Evolutionary conservation across 2,329 filamentous ascomycete genomes (phyloP).

Genomic region (Penicillium sp.): DNA sequence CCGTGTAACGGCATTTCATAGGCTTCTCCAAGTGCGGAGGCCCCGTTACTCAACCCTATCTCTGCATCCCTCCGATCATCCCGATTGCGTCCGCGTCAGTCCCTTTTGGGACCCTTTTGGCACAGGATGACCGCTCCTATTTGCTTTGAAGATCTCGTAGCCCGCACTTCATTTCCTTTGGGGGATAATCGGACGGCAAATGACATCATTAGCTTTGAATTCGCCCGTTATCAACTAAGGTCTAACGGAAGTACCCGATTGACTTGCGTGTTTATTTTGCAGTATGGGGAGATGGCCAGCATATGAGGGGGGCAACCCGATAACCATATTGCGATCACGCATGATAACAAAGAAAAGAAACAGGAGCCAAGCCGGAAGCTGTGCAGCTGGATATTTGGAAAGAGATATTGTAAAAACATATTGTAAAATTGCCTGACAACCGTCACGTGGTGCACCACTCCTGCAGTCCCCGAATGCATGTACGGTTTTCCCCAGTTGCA

Average conservation of each 20-base stretch:
- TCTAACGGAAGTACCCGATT: slow-evolving; percentile 10
- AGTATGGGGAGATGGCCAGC: slow-evolving; percentile 4
- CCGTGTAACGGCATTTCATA: slow-evolving; percentile 6
- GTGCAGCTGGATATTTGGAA: background rate
- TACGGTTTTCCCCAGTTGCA: background rate
- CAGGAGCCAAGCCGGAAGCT: background rate
- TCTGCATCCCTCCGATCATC: slow-evolving; percentile 13
- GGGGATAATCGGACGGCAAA: slow-evolving; percentile 1
- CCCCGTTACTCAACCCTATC: slow-evolving; percentile 2
- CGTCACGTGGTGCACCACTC: slow-evolving; percentile 18
- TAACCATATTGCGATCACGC: background rate
- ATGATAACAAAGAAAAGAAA: background rate
- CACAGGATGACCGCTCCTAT: slow-evolving; percentile 10
- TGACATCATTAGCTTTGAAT: slow-evolving; percentile 19
- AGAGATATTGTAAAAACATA: background rate
- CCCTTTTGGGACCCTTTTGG: slow-evolving; percentile 1
- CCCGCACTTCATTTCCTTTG: slow-evolving; percentile 8
- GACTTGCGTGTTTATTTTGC: slow-evolving; percentile 6
- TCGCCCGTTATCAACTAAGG: slow-evolving; percentile 5
- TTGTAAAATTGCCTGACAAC: background rate
- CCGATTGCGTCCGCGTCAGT: slow-evolving; percentile 12
- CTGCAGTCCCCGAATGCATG: slow-evolving; percentile 6
- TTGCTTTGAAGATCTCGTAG: slow-evolving; percentile 10
- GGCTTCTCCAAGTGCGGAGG: slow-evolving; percentile 6
- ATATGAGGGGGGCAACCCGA: slow-evolving; percentile 2